Base-by-base conservation (phyloP, 2,329 filamentous ascomycete species). In the Aspergillus sojae region DNA sequence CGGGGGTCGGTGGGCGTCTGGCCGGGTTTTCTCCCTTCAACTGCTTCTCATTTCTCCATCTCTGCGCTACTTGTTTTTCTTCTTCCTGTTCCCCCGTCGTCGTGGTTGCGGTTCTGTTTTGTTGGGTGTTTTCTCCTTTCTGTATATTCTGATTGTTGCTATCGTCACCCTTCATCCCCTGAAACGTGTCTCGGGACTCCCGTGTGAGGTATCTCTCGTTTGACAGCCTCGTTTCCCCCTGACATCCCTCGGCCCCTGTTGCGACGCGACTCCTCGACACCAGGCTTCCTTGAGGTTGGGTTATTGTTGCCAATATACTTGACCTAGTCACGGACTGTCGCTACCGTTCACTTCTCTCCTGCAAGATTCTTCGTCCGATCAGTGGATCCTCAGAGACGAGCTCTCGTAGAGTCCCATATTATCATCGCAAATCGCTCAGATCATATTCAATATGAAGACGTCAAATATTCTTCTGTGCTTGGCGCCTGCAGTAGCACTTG, bases 401-500 rank as follows among this genome's bases (percentile, higher is more conserved):
- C 21, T 28, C 21, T 19, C 6, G n/a, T 48, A 23, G 19, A 53
- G 16, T 4, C 32, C 32, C 58, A 10, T 34, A n/a, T 21, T 56
- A 39, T n/a, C 41, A 45, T 48, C 48, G 52, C 57, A 32, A n/a
- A 43, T 11, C 23, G 28, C 52, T 39, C 14, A 14, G 39, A 39
- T 19, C 56, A 45, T 16, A n/a, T 41, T 52, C 64, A 65, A 46
- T 50, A 71, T 71, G 69, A 69, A 65, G 53, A 46, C 65, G 39
- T 67, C 66, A 19, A 63, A 45, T 52, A 23, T 68, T 23, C 26
- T 69, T 23, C 52, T 69, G 32, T 69, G 61, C 45, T 61, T 69
- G 67, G 67, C 64, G 12, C 71, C 70, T 3, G 66, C 71, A 41
- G 65, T 64, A 61, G 70, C 71, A 21, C 58, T 69, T 26, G 67